phyloP scores from a whole-genome alignment of 139 green algal genomes.

The Edaphochlamys debaryana region DNA sequence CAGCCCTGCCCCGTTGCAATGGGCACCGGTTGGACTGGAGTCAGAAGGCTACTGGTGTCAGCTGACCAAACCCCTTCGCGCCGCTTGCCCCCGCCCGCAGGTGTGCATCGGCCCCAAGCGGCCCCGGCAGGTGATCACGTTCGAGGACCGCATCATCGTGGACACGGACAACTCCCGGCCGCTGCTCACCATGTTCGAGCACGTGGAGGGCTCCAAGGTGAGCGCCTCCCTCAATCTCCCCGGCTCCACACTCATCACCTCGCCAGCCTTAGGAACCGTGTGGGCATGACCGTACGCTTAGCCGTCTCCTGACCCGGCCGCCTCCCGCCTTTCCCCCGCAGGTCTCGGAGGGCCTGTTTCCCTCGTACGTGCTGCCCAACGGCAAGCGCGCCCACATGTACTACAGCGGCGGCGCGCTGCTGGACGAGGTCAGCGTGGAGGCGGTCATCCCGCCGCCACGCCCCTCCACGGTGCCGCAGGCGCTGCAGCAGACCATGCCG shows the following conservation, averaged over 20 bases:
- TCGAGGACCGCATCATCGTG: conserved; percentile 65
- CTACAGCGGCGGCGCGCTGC: conserved; percentile 70
- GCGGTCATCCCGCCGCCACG: conserved; percentile 60
- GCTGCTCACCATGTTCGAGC: conserved; percentile 76
- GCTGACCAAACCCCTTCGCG: too few relatives aligned
- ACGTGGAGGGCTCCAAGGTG: conserved; percentile 67
- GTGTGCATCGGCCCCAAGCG: conserved; percentile 64
- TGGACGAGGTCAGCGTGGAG: conserved; percentile 72
- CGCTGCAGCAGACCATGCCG: conserved; percentile 83
- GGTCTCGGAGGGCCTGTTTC: conserved; percentile 71
- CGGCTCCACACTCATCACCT: too few relatives aligned
- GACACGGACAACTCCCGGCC: conserved; percentile 50
- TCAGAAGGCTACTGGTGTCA: too few relatives aligned
- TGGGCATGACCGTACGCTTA: too few relatives aligned
- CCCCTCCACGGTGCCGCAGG: conserved; percentile 70
- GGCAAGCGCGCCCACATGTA: conserved; percentile 77
- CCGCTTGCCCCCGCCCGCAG: too few relatives aligned
- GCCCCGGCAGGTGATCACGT: conserved; percentile 70
- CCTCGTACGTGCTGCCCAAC: conserved; percentile 77
- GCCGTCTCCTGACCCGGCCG: too few relatives aligned
- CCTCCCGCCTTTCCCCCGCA: too few relatives aligned
- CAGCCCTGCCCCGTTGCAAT: too few relatives aligned
- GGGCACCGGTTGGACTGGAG: too few relatives aligned
- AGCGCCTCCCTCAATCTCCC: too few relatives aligned
- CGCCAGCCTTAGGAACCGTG: too few relatives aligned